phyloP scores from a whole-genome alignment of 78 protist species.

The Dictyostelium discoideum region DNA sequence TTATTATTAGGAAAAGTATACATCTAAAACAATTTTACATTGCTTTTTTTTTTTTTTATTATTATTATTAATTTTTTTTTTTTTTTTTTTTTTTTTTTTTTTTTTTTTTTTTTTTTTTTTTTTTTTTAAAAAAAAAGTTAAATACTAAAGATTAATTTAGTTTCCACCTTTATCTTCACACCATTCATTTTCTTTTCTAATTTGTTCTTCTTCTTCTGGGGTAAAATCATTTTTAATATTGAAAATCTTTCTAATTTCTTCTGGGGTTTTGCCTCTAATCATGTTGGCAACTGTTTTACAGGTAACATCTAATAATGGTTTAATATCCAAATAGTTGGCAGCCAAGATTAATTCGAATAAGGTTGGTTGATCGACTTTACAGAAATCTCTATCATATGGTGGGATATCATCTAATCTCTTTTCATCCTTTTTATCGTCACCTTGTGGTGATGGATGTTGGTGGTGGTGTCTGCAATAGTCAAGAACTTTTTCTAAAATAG shows the following conservation, averaged over 20 bases:
- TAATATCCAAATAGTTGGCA: conserved; percentile 97
- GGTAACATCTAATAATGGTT: conserved; percentile 94
- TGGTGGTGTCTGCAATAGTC: conserved; percentile 89
- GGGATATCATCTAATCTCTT: conserved; percentile 80
- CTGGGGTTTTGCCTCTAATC: conserved; percentile 97
- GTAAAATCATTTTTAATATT: conserved; percentile 93
- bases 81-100: too few relatives aligned
- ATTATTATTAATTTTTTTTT: too few relatives aligned
- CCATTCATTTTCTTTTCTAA: conserved; percentile 97
- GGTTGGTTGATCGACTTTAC: conserved; percentile 91
- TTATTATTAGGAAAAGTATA: not conserved
- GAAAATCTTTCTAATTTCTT: conserved; percentile 96
- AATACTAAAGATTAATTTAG: conserved; percentile 7
- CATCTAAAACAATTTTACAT: not conserved
- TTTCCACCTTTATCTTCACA: conserved; percentile 92
- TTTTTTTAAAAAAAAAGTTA: not conserved
- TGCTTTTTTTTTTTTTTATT: too few relatives aligned
- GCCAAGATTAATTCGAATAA: conserved; percentile 94
- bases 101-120: too few relatives aligned
- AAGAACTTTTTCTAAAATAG: conserved; percentile 88
- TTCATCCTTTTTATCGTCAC: conserved; percentile 80
- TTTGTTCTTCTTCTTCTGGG: conserved; percentile 97
- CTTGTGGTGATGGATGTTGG: conserved; percentile 81
- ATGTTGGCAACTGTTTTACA: conserved; percentile 97
- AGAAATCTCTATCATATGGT: conserved; percentile 89